Conservation (phyloP, 306 rosid genomes). For the Bauhinia variegata region DNA sequence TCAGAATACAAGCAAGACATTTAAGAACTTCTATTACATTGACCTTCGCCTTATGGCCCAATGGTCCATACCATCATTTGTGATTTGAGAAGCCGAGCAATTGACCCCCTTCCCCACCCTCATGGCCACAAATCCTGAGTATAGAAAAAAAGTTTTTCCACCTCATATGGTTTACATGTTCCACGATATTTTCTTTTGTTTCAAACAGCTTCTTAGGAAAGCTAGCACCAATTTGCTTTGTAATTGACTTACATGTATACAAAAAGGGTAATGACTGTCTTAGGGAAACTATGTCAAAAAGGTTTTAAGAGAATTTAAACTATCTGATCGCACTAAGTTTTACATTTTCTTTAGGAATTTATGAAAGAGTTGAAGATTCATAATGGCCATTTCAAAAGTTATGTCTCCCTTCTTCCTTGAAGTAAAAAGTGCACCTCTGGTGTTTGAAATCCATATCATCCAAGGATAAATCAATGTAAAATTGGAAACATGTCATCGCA, state of each 20-base stretch:
- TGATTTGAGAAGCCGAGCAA: no score
- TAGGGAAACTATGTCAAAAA: background rate
- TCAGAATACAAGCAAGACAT: background rate
- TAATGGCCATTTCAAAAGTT: background rate
- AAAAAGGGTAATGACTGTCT: background rate
- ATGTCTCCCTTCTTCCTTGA: background rate
- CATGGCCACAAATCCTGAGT: no score
- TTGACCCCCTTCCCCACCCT: no score
- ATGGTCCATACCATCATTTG: no score
- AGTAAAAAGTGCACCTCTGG: background rate
- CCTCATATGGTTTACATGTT: no score
- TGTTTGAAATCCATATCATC: conserved; percentile 23
- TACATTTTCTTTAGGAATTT: background rate
- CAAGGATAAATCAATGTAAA: background rate
- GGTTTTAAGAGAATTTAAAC: background rate
- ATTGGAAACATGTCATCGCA: conserved; percentile 18
- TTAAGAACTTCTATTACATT: no score
- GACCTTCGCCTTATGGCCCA: no score
- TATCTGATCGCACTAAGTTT: background rate
- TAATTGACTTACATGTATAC: conserved; percentile 1
- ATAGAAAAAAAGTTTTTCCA: no score
- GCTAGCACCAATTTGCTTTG: conserved; percentile 4
- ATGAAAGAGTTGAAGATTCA: conserved; percentile 3
- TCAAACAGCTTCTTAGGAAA: background rate
- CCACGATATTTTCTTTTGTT: no score